These are phyloP conservation scores for Aspergillus ochraceus DNA, from an alignment of 2,329 filamentous ascomycete genomes.

Conservation along the genomic window DNA sequence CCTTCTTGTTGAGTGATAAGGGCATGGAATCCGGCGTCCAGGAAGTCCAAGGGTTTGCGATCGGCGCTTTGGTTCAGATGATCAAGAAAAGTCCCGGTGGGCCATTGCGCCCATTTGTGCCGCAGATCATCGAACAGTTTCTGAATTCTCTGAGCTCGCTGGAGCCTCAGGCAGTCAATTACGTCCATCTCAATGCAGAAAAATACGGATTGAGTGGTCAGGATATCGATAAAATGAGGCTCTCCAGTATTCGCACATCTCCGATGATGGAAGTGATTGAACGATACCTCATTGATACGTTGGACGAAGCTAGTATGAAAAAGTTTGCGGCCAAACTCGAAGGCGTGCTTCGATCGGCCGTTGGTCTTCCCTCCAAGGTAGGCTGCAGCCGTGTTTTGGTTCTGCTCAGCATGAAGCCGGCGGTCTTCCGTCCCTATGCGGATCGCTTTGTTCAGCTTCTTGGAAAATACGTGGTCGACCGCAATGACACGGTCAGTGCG, in stretches of 20 bases:
- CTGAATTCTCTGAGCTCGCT: slow-evolving; percentile 81
- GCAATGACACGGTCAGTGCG: slow-evolving; percentile 89
- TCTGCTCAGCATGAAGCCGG: slow-evolving; percentile 75
- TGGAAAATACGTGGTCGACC: slow-evolving; percentile 80
- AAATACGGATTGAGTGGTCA: slow-evolving; percentile 83
- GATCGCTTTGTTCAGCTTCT: slow-evolving; percentile 74
- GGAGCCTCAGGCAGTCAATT: slow-evolving; percentile 87
- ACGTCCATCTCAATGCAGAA: slow-evolving; percentile 83
- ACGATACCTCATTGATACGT: slow-evolving; percentile 73
- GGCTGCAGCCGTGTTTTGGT: slow-evolving; percentile 83
- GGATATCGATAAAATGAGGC: slow-evolving; percentile 83
- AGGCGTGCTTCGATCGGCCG: slow-evolving; percentile 76
- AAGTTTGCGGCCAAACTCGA: slow-evolving; percentile 72
- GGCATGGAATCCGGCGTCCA: slow-evolving; percentile 86
- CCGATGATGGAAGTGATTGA: slow-evolving; percentile 93
- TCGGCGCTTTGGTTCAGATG: slow-evolving; percentile 80
- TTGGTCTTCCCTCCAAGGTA: slow-evolving; percentile 92
- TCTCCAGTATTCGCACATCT: slow-evolving; percentile 77
- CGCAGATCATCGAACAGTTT: slow-evolving; percentile 76
- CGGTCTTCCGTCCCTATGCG: slow-evolving; percentile 73
- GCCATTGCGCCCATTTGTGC: slow-evolving; percentile 75
- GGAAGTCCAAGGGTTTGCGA: slow-evolving; percentile 82
- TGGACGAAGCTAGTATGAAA: slow-evolving; percentile 76
- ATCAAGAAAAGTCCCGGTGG: slow-evolving; percentile 82
- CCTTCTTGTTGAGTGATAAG: slow-evolving; percentile 85